Evolutionary conservation across 106 monocot genomes (phyloP), one percentile per base, ranked within the genome.

Genomic region (Posidonia australis): DNA sequence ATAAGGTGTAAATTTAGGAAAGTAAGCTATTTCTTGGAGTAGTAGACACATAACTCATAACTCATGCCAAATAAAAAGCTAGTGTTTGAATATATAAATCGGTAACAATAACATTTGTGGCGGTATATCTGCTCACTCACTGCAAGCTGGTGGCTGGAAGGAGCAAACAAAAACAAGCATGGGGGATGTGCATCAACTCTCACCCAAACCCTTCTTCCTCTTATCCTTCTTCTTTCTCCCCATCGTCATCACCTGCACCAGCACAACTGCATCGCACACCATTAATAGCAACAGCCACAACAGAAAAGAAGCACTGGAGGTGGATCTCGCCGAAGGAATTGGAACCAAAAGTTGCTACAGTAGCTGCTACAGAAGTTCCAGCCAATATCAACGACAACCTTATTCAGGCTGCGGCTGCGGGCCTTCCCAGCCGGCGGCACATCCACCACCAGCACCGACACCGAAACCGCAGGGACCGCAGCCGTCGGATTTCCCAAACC

Each of bases 401-500:
- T n/a, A 11, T 21, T n/a, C 53, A 22, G 23, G 11, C 19, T 53
- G 53, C 1, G 10, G 22, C 10, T 53, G 53, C 11, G 17, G 10
- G 3, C 0, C 10, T 0, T 23, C 20, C 19, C 53, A 36, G 36
- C 36, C 36, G 36, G 36, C 53, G 9, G 19, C 16, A 49, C n/a
- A 49, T 14, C n/a, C 49, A 49, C 26, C 26, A 22, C 46, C 70
- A 1, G 58, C 70, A 4, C 31, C 51, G 22, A 19, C 61, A 18
- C 51, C 45, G 62, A n/a, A n/a, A n/a, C 48, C 54, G 46, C 0
- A 30, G 23, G 5, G 0, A 24, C 64, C 30, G 13, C 17, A 57
- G 27, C 56, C 60, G 60, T 49, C 49, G 19, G 70, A 64, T 14
- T 66, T 73, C 56, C 25, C 23, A 21, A 54, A 73, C 42, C 3